phyloP scores from a whole-genome alignment of 2,329 filamentous ascomycete genomes.

The Niveomyces coronatus region DNA sequence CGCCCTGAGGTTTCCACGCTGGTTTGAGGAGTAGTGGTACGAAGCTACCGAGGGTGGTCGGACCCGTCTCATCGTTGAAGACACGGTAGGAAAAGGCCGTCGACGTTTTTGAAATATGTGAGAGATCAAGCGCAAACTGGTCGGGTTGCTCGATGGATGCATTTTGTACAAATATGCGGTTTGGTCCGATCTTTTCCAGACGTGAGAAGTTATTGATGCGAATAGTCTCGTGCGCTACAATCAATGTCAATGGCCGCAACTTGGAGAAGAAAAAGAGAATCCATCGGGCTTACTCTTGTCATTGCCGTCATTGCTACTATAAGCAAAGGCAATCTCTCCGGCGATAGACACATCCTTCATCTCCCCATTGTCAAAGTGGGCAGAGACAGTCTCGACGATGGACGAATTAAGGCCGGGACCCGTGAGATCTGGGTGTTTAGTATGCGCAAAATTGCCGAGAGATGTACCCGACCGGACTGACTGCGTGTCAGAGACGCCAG shows the following conservation, averaged over 20 bases:
- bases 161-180: slow-evolving; percentile 79
- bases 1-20: slow-evolving; percentile 72
- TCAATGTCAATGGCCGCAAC: slow-evolving; percentile 7
- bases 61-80: slow-evolving; percentile 53
- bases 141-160: slow-evolving; percentile 55
- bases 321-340: slow-evolving; percentile 82
- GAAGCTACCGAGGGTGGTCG: slow-evolving; percentile 36
- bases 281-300: slow-evolving; percentile 38
- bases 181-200: slow-evolving; percentile 89
- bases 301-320: slow-evolving; percentile 47
- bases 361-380: slow-evolving; percentile 65
- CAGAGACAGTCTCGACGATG: slow-evolving; percentile 84
- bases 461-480: slow-evolving; percentile 86
- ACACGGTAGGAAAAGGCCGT: slow-evolving; percentile 91
- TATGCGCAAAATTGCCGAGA: slow-evolving; percentile 55
- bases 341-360: slow-evolving; percentile 64
- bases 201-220: slow-evolving; percentile 77
- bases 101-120: slow-evolving; percentile 60
- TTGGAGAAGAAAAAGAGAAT: not conserved
- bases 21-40: slow-evolving; percentile 66
- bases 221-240: slow-evolving; percentile 52
- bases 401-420: slow-evolving; percentile 76
- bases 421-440: slow-evolving; percentile 72
- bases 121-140: slow-evolving; percentile 67
- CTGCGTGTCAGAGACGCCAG: slow-evolving; percentile 67